Conservation (phyloP, 2,329 filamentous ascomycete genomes). For the Exophiala sp. region DNA sequence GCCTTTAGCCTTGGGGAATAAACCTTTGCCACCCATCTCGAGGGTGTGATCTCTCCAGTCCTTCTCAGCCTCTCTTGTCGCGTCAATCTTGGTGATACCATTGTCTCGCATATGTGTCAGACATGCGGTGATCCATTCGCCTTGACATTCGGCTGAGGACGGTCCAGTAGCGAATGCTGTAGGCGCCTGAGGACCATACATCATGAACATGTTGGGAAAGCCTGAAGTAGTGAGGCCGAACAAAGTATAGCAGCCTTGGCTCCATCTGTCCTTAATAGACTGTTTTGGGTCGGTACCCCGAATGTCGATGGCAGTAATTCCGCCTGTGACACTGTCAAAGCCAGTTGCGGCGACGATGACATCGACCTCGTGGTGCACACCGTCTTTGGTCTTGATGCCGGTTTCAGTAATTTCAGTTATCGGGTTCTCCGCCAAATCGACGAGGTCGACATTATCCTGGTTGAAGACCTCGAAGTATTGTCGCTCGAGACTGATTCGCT, state of each 20-base stretch:
- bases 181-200: constrained; percentile 56
- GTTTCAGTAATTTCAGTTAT: constrained; percentile 37
- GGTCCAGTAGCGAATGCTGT: constrained; percentile 45
- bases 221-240: constrained; percentile 40
- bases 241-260: constrained; percentile 35
- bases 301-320: constrained; percentile 41
- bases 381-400: constrained; percentile 41
- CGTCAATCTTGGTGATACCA: constrained; percentile 1
- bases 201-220: constrained; percentile 50
- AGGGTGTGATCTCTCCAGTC: constrained; percentile 9
- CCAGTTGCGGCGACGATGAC: constrained; percentile 42
- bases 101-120: constrained; percentile 1
- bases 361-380: constrained; percentile 38
- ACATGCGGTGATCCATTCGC: constrained; percentile 43
- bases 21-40: neutral
- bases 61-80: constrained; percentile 3
- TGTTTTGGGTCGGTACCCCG: constrained; percentile 37
- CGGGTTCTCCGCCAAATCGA: constrained; percentile 38
- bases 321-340: constrained; percentile 41
- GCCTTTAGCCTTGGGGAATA: constrained; percentile 2
- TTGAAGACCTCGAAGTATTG: constrained; percentile 51
- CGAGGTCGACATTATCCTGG: constrained; percentile 38
- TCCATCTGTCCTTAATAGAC: constrained; percentile 35
- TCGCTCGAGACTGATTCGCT: constrained; percentile 48
- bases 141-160: constrained; percentile 53